A percentile compares a stretch with the other conserved stretches of the same genome.
These are phyloP conservation scores for Salicornia ramosissima DNA, from an alignment of 148 eudicot genomes.

Conservation along the genomic window DNA sequence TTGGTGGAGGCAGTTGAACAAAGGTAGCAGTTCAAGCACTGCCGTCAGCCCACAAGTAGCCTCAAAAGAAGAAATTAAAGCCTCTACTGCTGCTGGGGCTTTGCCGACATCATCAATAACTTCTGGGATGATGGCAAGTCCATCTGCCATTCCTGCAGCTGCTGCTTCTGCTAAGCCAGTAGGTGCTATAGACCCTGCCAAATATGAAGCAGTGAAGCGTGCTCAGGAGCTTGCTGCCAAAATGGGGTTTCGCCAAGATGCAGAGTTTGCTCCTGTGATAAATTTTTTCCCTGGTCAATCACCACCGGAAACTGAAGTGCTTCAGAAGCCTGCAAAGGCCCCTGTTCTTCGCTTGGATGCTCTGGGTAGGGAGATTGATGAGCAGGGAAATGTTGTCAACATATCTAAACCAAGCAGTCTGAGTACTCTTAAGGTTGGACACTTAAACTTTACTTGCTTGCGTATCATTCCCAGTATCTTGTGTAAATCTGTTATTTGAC, in stretches of 20 bases:
- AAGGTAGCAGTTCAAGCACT: constrained; percentile 35
- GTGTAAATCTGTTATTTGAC: not conserved
- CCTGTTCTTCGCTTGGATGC: constrained; percentile 95
- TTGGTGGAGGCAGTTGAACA: constrained; percentile 43
- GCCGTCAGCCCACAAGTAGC: constrained; percentile 30
- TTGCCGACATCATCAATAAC: constrained; percentile 33
- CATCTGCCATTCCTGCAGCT: constrained; percentile 31
- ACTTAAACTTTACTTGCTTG: constrained; percentile 10
- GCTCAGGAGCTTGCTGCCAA: constrained; percentile 92
- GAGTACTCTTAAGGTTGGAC: constrained; percentile 85
- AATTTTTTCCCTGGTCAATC: constrained; percentile 86
- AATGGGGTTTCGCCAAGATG: constrained; percentile 94
- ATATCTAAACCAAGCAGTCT: constrained; percentile 62
- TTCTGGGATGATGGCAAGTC: constrained; percentile 21
- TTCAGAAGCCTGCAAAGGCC: constrained; percentile 86
- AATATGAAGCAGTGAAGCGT: constrained; percentile 76
- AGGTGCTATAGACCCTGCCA: constrained; percentile 50
- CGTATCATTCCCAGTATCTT: not conserved
- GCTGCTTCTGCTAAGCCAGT: constrained; percentile 36
- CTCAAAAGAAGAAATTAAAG: constrained; percentile 37
- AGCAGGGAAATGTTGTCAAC: constrained; percentile 88
- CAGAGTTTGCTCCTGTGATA: constrained; percentile 81
- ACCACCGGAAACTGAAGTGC: constrained; percentile 60
- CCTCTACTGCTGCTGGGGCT: constrained; percentile 30
- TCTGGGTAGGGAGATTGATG: constrained; percentile 89